Evolutionary conservation across 129 eudicot genomes (phyloP).

Genomic region (Pulicaria dysenterica): DNA sequence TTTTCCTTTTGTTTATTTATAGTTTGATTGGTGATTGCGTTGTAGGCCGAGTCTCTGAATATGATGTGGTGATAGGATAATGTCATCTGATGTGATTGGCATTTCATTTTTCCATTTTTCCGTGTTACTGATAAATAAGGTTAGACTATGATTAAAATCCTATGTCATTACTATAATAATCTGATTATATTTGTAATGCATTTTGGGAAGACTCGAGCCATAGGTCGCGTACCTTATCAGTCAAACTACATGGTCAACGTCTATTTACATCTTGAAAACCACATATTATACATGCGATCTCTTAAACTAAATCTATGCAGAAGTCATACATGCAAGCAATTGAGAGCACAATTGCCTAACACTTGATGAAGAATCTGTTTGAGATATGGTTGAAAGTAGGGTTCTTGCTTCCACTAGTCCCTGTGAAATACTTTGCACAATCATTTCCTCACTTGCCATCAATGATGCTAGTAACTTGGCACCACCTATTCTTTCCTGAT

Average conservation of each 20-base stretch:
- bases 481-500: constrained; percentile 75
- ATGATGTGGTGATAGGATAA: too few relatives aligned
- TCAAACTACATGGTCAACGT: background rate
- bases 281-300: background rate
- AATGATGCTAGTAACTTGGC: constrained; percentile 72
- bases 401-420: constrained; percentile 65
- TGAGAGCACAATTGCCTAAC: constrained; percentile 63
- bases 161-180: too few relatives aligned
- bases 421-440: constrained; percentile 54
- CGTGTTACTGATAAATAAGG: too few relatives aligned
- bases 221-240: background rate
- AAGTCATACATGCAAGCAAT: constrained; percentile 69
- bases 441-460: constrained; percentile 74
- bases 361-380: constrained; percentile 55
- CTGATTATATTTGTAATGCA: too few relatives aligned
- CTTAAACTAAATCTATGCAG: background rate
- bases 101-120: too few relatives aligned
- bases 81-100: too few relatives aligned
- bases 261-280: constrained; percentile 17
- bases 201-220: too few relatives aligned
- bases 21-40: too few relatives aligned
- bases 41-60: too few relatives aligned
- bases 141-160: too few relatives aligned
- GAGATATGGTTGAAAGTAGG: constrained; percentile 49
- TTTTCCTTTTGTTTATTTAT: too few relatives aligned